Evolutionary conservation across 257 asterid genomes (phyloP), one percentile per base, ranked within the genome.

Genomic region (Gentiana macrophylla): DNA sequence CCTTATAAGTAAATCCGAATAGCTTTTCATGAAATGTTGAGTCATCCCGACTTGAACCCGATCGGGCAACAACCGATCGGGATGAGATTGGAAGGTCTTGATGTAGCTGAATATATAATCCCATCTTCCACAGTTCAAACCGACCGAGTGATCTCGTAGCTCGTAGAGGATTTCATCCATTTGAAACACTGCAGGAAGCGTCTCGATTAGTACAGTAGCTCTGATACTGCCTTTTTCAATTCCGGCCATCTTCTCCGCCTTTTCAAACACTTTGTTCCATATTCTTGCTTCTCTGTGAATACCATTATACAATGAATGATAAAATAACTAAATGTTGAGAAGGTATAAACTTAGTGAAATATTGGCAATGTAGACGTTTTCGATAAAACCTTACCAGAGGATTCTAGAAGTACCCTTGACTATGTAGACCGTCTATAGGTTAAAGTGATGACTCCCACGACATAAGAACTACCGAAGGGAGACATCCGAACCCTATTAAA

Each of bases 71-170:
- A 91, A 69, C 41, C 97, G 88, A 8, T 91, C 93, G 0, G 93
- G 89, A 62, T 91, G 95, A 5, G 80, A 73, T 64, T 87, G 98
- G 67, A 91, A 91, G 2, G 95, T 91, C 80, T 91, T 91, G 48
- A 91, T 77, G 8, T 87, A 91, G 89, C 98, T 91, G 77, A 91
- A 91, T 45, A 91, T 91, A 61, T 91, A 91, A 45, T 91, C 98
- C 98, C 98, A 91, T 65, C 98, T 62, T 12, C 98, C 98, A 56
- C 97, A 91, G 73, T 91, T 91, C 66, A 91, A 65, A 0, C 98
- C 98, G 9, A 75, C 74, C 4, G 95, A 84, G 62, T 91, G 98
- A 45, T 91, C 94, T 36, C 93, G 72, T 0, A 87, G 72, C 53
- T 91, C 95, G 61, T 91, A 83, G 0, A 91, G 79, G 54, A 91